These are phyloP conservation scores for Heliosperma pusillum DNA, from an alignment of 148 eudicot species.

Conservation along the genomic window DNA sequence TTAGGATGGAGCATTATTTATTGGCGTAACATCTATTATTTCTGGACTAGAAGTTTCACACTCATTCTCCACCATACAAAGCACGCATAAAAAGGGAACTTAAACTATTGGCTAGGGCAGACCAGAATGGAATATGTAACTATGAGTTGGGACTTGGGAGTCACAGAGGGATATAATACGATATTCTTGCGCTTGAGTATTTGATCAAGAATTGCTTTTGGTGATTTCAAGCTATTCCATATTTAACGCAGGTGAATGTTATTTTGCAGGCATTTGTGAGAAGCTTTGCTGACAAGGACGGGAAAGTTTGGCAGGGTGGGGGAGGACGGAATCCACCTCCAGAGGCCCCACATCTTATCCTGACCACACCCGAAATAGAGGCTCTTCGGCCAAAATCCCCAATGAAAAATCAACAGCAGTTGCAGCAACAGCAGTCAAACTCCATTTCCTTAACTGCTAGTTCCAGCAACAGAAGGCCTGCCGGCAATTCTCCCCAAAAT, in stretches of 20 bases:
- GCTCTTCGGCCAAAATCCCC: constrained; percentile 93
- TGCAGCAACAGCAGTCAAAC: constrained; percentile 68
- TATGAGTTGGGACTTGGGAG: too few species aligned
- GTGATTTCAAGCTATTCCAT: neutral
- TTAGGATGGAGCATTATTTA: neutral
- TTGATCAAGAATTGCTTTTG: neutral
- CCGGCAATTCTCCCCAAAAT: constrained; percentile 58
- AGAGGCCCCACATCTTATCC: constrained; percentile 87
- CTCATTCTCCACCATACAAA: too few species aligned
- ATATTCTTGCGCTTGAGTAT: neutral
- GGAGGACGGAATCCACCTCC: constrained; percentile 98
- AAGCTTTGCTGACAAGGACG: constrained; percentile 83
- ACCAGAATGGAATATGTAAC: too few species aligned
- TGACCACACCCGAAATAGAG: constrained; percentile 89
- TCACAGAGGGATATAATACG: neutral
- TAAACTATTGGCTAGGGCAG: too few species aligned
- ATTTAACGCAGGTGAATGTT: neutral
- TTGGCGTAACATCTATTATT: too few species aligned
- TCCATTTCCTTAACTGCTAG: constrained; percentile 56
- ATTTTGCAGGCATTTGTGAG: constrained; percentile 56
- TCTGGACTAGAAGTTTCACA: too few species aligned
- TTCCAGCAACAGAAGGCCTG: constrained; percentile 45
- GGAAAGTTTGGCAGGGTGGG: constrained; percentile 95
- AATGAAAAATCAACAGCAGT: constrained; percentile 89
- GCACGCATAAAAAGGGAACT: too few species aligned